Base-by-base conservation (phyloP, 306 rosid genomes). In the Oemleria cerasiformis region DNA sequence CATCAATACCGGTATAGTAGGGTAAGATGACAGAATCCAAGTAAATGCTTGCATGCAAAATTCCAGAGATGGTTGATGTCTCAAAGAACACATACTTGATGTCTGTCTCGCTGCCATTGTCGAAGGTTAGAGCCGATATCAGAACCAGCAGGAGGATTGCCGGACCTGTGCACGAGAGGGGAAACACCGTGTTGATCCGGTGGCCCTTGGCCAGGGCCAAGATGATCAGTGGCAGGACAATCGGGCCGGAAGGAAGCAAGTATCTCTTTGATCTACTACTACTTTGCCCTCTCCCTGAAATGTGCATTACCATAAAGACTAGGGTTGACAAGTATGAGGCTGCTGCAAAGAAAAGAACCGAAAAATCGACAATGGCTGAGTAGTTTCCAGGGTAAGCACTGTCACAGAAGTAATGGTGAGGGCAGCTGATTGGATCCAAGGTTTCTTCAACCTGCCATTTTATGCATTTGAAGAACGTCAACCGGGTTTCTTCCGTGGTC, bases 371-470 rank as follows among this genome's bases (percentile, higher is more conserved):
- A 4, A 59, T 30, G 25, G 73, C 74, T 5, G 92, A 84, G n/a
- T 87, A 87, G 75, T 93, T 81, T 71, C 84, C 79, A 20, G 97
- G 87, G 59, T 93, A 84, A 38, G 78, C 69, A 75, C 83, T 87
- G 63, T 91, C 97, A 62, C 98, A 93, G 70, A 77, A 86, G 76
- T 93, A 93, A 76, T 93, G 97, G 72, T 83, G 89, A 73, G 98
- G 98, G 81, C 97, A 93, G 61, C 44, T 80, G 57, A 77, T 73
- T 75, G 86, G 78, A 44, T 93, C 97, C 73, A 88, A 66, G 38
- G 96, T 87, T 80, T 87, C 96, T 84, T 93, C 97, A 42, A 88
- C 75, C 81, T 93, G 98, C 97, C 98, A 93, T 72, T 91, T 86
- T n/a, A 85, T 72, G 75, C 98, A 93, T 76, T 93, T 90, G 91